These are phyloP conservation scores for Globisporangium echinulatum DNA, from an alignment of 352 stramenopile genomes.

Conservation along the genomic window DNA sequence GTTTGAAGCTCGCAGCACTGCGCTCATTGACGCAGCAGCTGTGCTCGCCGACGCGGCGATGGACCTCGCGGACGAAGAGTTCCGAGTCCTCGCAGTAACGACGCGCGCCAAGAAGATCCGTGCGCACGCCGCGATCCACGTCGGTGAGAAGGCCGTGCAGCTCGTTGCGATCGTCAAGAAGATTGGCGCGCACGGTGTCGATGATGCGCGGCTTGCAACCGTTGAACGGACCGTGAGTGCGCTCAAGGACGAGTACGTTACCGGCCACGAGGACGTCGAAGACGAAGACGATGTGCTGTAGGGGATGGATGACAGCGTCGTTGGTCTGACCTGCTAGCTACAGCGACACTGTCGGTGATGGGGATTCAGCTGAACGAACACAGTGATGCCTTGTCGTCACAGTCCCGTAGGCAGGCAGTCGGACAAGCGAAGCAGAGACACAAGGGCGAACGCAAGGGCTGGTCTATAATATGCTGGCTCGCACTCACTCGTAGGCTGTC, in stretches of 20 bases:
- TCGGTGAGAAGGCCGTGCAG: conserved; percentile 67
- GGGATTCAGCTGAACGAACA: no score
- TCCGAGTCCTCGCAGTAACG: conserved; percentile 50
- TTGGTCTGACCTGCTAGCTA: no score
- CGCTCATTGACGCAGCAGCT: conserved; percentile 55
- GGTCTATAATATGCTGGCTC: conserved; percentile 11
- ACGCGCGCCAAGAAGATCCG: conserved; percentile 80
- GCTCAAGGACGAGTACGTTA: conserved; percentile 57
- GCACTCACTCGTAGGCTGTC: conserved; percentile 13
- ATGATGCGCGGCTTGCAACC: conserved; percentile 32
- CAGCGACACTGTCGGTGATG: no score
- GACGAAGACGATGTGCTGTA: conserved; percentile 87
- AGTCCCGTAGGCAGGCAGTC: not conserved
- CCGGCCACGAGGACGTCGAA: conserved; percentile 62
- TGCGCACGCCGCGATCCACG: conserved; percentile 55
- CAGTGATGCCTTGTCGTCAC: no score
- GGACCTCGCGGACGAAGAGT: conserved; percentile 77
- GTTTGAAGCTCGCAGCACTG: conserved; percentile 58
- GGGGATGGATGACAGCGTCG: not conserved
- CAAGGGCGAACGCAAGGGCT: conserved; percentile 1
- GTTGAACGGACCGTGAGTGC: conserved; percentile 36
- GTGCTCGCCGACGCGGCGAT: conserved; percentile 60
- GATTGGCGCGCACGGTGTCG: conserved; percentile 53
- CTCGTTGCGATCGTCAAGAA: conserved; percentile 84
- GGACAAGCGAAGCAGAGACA: not conserved